Evolutionary conservation across 2,329 filamentous ascomycete genomes (phyloP), one percentile per base, ranked within the genome.

Genomic region (Trichoderma sp.): DNA sequence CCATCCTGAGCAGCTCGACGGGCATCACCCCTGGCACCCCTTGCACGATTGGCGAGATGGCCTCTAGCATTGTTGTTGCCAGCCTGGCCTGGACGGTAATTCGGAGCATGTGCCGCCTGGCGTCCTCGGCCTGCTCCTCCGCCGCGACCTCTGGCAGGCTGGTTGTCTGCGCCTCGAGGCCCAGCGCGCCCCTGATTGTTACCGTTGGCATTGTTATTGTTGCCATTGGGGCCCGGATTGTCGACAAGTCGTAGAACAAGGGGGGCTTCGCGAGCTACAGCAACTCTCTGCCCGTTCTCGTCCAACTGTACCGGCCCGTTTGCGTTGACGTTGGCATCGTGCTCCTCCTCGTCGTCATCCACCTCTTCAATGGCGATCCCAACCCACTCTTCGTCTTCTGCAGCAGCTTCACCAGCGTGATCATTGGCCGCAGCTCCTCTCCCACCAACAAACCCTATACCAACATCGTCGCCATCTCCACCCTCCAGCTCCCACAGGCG

Each of bases 401-500:
- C 43, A 19, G 51, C 54, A 24, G 34, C 67, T 45, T 59, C 58
- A 7, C 19, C 50, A 7, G 47, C 47, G 28, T 54, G 15, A 14
- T 39, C 51, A 39, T 55, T 48, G 17, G 14, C 30, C 17, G 54
- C 66, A 15, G 45, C 34, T 9, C 65, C 68, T 57, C 68, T 68
- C 58, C 78, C 80, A 6, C 81, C 83, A 6, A 74, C 75, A 60
- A 79, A 83, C 3, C 72, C 80, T 9, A 79, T 71, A 3, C 79
- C 82, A 54, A 83, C 80, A 57, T 84, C 81, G 58, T 80, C 79
- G 3, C 85, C 86, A 70, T 97, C 93, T 0, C 93, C 93, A 52
- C 85, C 87, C 75, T 96, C 92, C 26, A 96, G 79, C 72, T 97
- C 95, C 93, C 93, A 98, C 3, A 99, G 81, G 4, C 92, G 88